These are phyloP conservation scores for Oryza punctata DNA, from an alignment of 176 grass and related monocot genomes.

Conservation along the genomic window DNA sequence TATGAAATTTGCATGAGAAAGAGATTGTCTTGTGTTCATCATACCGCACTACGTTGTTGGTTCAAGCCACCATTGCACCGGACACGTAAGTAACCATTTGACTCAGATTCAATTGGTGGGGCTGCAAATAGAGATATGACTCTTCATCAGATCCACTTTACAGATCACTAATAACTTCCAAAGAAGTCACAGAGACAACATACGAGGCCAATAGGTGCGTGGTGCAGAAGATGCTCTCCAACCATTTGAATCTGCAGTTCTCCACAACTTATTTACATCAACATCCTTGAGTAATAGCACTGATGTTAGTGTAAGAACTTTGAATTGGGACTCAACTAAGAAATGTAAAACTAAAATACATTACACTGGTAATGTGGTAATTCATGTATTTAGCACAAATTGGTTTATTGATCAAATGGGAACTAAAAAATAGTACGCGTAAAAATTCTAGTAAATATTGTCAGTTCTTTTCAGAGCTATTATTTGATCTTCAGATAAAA, in stretches of 20 bases:
- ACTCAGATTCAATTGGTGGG: constrained; percentile 73
- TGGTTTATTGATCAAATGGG: background rate
- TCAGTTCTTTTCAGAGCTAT: background rate
- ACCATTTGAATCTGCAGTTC: constrained; percentile 79
- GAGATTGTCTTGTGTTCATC: constrained; percentile 33
- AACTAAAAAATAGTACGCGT: background rate
- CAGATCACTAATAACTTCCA: background rate
- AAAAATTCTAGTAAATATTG: background rate
- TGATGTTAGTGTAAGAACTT: constrained; percentile 38
- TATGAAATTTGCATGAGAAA: constrained; percentile 19
- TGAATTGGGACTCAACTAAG: constrained; percentile 14
- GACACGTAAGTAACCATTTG: constrained; percentile 82
- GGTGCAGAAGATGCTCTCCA: constrained; percentile 97
- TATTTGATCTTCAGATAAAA: background rate
- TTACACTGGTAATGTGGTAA: background rate
- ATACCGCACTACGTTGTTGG: constrained; percentile 94
- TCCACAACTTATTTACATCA: constrained; percentile 80
- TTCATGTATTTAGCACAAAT: constrained; percentile 18
- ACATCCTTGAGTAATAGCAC: constrained; percentile 62
- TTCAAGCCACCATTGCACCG: constrained; percentile 97
- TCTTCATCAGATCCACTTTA: constrained; percentile 37
- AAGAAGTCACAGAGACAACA: constrained; percentile 30
- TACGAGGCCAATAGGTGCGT: constrained; percentile 79
- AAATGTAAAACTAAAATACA: constrained; percentile 7
- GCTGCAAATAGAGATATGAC: constrained; percentile 56